Evolutionary conservation across 768 basidiomycete genomes (phyloP), one percentile per base, ranked within the genome.

Genomic region (Suillus clintonianus): DNA sequence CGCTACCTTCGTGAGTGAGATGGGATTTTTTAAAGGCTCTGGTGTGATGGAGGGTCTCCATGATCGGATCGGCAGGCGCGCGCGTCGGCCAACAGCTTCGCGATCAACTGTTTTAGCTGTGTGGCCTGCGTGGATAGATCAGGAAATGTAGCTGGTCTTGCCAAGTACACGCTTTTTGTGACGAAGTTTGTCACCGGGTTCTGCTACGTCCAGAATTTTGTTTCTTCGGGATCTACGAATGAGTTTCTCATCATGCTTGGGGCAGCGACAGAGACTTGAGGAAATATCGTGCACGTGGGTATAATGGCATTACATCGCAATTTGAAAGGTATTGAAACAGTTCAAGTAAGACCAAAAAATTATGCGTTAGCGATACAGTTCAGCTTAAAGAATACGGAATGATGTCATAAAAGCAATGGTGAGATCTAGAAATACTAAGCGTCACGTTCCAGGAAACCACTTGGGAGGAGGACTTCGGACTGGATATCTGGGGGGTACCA

Each of bases 401-500:
- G 5, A 19, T 19, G 32, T 53, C 19, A 53, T 32, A 7, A n/a
- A 19, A 47, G 11, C 5, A 14, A 48, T 13, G 13, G 47, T 27
- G 6, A 24, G 22, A 53, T 24, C 19, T n/a, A 13, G n/a, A 24
- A 34, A 36, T 1, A 53, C 19, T 24, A 32, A 59, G 19, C 48
- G 62, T 67, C 63, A 68, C n/a, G 56, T 24, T 45, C 76, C 69
- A 37, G 65, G 67, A 50, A 42, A 60, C 81, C 81, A 82, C 61
- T 72, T 71, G 17, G 82, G 85, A 32, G 79, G 76, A 42, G 83
- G 86, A 15, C 77, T 74, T 53, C 71, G 74, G 51, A 82, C 76
- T 39, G 71, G 58, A 69, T 86, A 86, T 53, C 85, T 86, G 63
- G 27, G 63, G 27, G 37, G 22, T 41, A 47, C 22, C 27, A 30